Evolutionary conservation across 495 filamentous ascomycete genomes (phyloP), one percentile per base, ranked within the genome.

Genomic region (Aspergillus egyptiacus): DNA sequence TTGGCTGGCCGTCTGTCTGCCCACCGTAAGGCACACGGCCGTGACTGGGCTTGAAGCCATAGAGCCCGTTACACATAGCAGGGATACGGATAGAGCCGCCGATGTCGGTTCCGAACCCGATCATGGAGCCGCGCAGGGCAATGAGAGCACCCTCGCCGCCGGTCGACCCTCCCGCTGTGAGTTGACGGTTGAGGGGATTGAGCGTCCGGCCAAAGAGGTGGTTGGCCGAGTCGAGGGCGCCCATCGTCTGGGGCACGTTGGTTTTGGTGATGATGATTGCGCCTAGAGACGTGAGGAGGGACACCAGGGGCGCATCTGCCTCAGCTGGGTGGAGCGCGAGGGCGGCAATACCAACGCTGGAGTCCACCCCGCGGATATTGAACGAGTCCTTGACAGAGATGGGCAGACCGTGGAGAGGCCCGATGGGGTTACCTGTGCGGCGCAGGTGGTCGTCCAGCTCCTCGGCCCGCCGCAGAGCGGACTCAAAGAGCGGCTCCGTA

Each of bases 131-230:
- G 15, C 74, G 66, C 53, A 86, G 68, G 14, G 75, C 82, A 18
- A 86, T 43, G 27, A 88, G 61, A 0, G 74, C 83, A 5, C 74
- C 83, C 59, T 89, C 85, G 15, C 85, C 85, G 17, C 84, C 83
- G 0, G 79, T 76, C 22, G 76, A 81, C 0, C 84, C 84, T 9
- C 84, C 84, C 0, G 72, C 59, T 0, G 80, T 83, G 46, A 70
- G 70, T 13, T 66, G 64, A 1, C 65, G 72, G 56, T 85, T 82
- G 24, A 69, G 58, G 0, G 85, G 84, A 60, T 91, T 88, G 11
- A 82, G 62, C 0, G 78, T 81, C 5, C 78, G 68, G 6, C 84
- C 83, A 47, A 86, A 80, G 11, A 70, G 60, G 46, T 69, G 60
- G 50, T 70, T 72, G 42, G 57, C 63, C 28, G 62, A 67, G 51